Base-by-base conservation (phyloP, 2,329 filamentous ascomycete species). In the Calonectria fujianensis region DNA sequence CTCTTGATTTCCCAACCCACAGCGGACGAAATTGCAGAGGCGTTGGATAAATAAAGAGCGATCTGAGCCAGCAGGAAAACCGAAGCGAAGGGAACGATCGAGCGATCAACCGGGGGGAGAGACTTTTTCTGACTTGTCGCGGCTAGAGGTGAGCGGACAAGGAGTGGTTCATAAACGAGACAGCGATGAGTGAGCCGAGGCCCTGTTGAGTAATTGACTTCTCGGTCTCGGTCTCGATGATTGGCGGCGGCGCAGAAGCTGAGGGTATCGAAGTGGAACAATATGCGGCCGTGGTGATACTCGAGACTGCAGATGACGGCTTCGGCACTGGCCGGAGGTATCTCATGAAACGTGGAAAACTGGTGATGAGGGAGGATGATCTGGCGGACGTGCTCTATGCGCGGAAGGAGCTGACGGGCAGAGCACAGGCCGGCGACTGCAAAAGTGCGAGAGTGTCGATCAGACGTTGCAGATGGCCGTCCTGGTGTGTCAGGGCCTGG, bases 21-120 rank as follows among this genome's bases (percentile, higher is more conserved):
- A 41, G 10, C 13, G 14, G 14, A 20, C 24, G 39, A n/a, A 37
- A 20, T 24, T 24, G 18, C 16, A 72, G 67, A 81, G 80, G 79
- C 75, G 79, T 79, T 74, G 79, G 79, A 82, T 48, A 57, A 65
- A 77, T 81, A 85, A 84, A 84, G 82, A 84, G 83, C 83, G 85
- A 86, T 90, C 90, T 91, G 90, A 91, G 86, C 90, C 90, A 92
- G 91, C 90, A 91, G 57, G 90, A 72, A 76, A 74, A 74, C n/a
- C 54, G 77, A 80, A 81, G 74, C 78, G 77, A 79, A 81, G 65
- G 76, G 65, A 73, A 79, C 76, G 78, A 73, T 73, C 59, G 54
- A 67, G 67, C 57, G 59, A 74, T 69, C 39, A 72, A 74, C 70
- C 71, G 50, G 73, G 54, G 37, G 37, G 66, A 71, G 64, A 57